Evolutionary conservation across 768 basidiomycete species (phyloP).

Genomic region (Xerocomellus chrysenteron): DNA sequence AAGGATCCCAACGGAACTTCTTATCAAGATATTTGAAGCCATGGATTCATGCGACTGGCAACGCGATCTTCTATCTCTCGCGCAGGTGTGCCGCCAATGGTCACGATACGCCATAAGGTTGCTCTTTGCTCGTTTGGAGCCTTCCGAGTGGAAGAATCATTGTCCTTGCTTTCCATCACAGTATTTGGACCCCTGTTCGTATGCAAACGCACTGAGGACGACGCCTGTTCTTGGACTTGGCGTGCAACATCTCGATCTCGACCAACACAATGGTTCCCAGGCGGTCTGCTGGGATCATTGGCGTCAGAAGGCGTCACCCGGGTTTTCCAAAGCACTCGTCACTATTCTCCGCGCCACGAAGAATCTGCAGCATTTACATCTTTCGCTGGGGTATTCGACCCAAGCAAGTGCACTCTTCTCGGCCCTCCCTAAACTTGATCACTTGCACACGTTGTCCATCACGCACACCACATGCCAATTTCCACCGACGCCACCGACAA

Average conservation of each 20-base stretch:
- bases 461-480: neutral
- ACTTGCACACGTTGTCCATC: neutral
- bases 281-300: neutral
- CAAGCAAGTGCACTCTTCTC: neutral
- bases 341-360: neutral
- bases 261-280: neutral
- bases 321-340: neutral
- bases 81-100: conserved; percentile 11
- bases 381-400: neutral
- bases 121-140: neutral
- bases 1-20: neutral
- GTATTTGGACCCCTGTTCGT: neutral
- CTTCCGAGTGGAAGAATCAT: neutral
- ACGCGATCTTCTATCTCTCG: neutral
- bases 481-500: too few species aligned
- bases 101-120: neutral
- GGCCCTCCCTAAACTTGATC: neutral
- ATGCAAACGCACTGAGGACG: neutral
- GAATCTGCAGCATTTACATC: neutral
- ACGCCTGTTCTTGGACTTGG: neutral
- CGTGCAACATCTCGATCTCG: neutral
- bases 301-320: neutral
- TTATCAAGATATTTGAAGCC: neutral
- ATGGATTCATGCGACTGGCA: neutral
- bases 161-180: neutral